phyloP scores from a whole-genome alignment of 2,329 filamentous ascomycete genomes.

The Claviceps sp. region DNA sequence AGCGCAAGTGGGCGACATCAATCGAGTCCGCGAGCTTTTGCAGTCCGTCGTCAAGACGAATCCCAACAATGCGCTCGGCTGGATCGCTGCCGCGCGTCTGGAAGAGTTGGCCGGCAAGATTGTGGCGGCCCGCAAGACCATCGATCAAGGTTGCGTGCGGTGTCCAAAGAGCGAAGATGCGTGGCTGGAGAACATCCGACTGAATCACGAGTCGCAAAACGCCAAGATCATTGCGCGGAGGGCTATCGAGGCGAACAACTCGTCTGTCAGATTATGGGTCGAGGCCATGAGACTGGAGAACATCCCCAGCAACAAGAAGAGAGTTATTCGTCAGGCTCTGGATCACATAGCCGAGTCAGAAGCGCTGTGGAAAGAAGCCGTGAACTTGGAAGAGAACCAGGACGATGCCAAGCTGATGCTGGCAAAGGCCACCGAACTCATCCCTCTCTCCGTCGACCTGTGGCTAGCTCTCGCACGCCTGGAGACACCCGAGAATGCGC shows the following conservation, averaged over 20 bases:
- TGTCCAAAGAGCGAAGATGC: conserved; percentile 91
- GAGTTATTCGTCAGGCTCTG: conserved; percentile 80
- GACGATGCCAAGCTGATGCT: conserved; percentile 79
- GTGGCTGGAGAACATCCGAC: conserved; percentile 89
- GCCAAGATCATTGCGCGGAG: conserved; percentile 91
- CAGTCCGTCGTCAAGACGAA: conserved; percentile 97
- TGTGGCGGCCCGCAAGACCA: conserved; percentile 76
- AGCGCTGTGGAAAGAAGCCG: conserved; percentile 93
- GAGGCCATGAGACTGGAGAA: conserved; percentile 89
- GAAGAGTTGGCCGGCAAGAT: conserved; percentile 90
- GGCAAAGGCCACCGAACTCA: conserved; percentile 89
- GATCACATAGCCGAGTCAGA: conserved; percentile 92
- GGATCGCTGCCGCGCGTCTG: conserved; percentile 85
- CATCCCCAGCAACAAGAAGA: conserved; percentile 73
- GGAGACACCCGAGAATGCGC: conserved; percentile 81
- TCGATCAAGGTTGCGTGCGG: conserved; percentile 75
- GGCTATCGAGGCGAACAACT: conserved; percentile 82
- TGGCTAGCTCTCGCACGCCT: conserved; percentile 90
- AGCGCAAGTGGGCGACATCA: conserved; percentile 84
- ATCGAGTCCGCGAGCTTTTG: conserved; percentile 80
- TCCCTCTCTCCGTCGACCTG: conserved; percentile 83
- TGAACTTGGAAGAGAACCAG: conserved; percentile 85
- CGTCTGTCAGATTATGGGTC: conserved; percentile 82
- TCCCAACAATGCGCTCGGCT: conserved; percentile 83
- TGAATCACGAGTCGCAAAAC: conserved; percentile 76